Percentiles rank a stretch among this genome's conserved stretches.
Evolutionary conservation across 805 yeast genomes (phyloP).

Genomic region (Saccharomyces mikatae): DNA sequence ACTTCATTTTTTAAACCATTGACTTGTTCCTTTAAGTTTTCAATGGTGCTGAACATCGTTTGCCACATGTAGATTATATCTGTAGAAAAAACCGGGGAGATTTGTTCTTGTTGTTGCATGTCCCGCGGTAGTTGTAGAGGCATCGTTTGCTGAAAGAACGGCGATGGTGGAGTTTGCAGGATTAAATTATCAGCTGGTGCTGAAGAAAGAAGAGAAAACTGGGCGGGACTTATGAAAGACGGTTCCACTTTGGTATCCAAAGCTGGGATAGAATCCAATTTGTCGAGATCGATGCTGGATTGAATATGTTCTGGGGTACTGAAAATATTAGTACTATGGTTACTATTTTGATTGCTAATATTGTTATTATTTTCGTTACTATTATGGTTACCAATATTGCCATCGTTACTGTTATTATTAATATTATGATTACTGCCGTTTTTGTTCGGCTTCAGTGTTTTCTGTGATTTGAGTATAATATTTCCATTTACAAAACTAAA

Average conservation of each 20-base stretch:
- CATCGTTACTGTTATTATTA: neutral
- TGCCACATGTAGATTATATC: conserved; percentile 7
- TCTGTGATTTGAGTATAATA: conserved; percentile 10
- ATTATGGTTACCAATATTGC: neutral
- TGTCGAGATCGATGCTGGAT: neutral
- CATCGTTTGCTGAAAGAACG: neutral
- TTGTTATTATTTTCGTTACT: neutral
- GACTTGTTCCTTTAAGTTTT: conserved; percentile 12
- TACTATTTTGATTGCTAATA: neutral
- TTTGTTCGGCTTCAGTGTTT: neutral
- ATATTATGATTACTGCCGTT: neutral
- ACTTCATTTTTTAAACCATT: conserved; percentile 9
- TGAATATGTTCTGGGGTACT: neutral
- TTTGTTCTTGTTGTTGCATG: conserved; percentile 1
- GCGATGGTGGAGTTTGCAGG: neutral
- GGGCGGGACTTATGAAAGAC: neutral
- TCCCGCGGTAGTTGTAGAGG: conserved; percentile 1
- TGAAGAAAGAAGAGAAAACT: neutral
- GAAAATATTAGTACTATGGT: neutral
- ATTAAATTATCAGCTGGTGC: neutral
- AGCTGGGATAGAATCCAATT: neutral
- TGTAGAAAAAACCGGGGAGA: conserved; percentile 4
- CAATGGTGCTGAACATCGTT: conserved; percentile 7
- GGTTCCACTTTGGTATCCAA: neutral
- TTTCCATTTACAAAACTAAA: conserved; percentile 18